A percentile compares a stretch with the other conserved stretches of the same genome.
Evolutionary conservation across 1,139 yeast species (phyloP).

Genomic region (Taphrina betulina): DNA sequence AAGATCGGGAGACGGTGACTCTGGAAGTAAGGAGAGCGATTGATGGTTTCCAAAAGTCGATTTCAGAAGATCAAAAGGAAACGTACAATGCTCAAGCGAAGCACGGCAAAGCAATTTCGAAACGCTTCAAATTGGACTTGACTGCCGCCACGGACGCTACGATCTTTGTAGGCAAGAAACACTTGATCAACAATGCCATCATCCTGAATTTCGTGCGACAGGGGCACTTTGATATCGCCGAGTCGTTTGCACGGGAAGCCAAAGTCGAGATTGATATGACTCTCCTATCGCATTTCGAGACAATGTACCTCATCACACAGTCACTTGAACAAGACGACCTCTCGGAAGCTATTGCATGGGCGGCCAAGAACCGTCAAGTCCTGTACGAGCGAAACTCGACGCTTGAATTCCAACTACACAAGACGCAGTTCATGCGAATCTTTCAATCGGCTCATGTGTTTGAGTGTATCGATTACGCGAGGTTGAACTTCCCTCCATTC

Average conservation of each 20-base stretch:
- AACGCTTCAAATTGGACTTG: constrained; percentile 41
- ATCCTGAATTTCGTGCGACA: constrained; percentile 50
- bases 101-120: constrained; percentile 45
- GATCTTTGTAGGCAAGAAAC: constrained; percentile 20
- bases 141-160: constrained; percentile 40
- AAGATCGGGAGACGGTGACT: not conserved
- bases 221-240: constrained; percentile 49
- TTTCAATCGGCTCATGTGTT: constrained; percentile 41
- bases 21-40: not conserved
- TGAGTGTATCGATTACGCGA: constrained; percentile 58
- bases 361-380: constrained; percentile 40
- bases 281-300: constrained; percentile 45
- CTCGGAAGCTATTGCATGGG: constrained; percentile 50
- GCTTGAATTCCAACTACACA: constrained; percentile 64
- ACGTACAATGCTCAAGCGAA: constrained; percentile 43
- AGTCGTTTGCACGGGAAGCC: constrained; percentile 44
- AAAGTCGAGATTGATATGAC: constrained; percentile 42
- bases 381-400: constrained; percentile 45
- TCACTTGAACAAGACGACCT: constrained; percentile 43
- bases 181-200: constrained; percentile 42
- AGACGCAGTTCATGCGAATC: constrained; percentile 52
- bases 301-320: constrained; percentile 46
- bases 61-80: constrained; percentile 42
- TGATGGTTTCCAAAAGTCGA: constrained; percentile 13
- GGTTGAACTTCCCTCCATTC: constrained; percentile 53